These are phyloP conservation scores for Brachypodium distachyon DNA, from an alignment of 202 grass and related monocot genomes.

Conservation along the genomic window DNA sequence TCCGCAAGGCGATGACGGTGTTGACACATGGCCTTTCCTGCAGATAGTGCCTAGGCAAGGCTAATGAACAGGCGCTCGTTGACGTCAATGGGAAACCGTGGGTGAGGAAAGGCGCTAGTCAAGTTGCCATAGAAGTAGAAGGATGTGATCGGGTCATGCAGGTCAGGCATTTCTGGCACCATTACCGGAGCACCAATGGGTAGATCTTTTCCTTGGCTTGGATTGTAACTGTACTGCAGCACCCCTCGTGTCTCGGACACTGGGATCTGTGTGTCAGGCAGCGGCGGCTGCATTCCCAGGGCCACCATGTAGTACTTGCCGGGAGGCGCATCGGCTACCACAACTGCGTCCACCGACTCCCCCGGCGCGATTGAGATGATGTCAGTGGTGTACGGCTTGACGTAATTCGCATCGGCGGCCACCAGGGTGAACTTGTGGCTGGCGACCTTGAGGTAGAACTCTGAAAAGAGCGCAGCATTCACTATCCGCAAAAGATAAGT, in stretches of 20 bases:
- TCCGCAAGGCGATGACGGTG: background rate
- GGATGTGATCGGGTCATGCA: conserved; percentile 7
- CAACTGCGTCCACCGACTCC: conserved; percentile 36
- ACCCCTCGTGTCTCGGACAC: background rate
- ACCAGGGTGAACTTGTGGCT: conserved; percentile 44
- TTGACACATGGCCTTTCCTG: background rate
- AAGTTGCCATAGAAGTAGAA: conserved; percentile 15
- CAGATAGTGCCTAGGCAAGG: background rate
- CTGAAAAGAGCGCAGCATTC: conserved; percentile 39
- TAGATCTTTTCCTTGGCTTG: background rate
- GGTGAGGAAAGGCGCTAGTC: background rate
- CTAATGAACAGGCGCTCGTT: background rate
- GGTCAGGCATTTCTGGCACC: background rate
- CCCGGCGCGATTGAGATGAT: conserved; percentile 26
- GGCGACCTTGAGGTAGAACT: conserved; percentile 55
- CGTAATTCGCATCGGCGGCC: conserved; percentile 24
- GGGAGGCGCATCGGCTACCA: conserved; percentile 27
- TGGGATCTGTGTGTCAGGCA: background rate
- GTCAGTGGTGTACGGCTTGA: conserved; percentile 34
- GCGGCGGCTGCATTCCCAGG: background rate
- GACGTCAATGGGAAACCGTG: background rate
- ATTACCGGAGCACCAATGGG: no score
- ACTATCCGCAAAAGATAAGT: conserved; percentile 33
- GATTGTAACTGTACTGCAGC: background rate
- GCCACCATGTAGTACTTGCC: conserved; percentile 33